These are phyloP conservation scores for Penicillium thymicola DNA, from an alignment of 2,329 filamentous ascomycete species.

Conservation along the genomic window DNA sequence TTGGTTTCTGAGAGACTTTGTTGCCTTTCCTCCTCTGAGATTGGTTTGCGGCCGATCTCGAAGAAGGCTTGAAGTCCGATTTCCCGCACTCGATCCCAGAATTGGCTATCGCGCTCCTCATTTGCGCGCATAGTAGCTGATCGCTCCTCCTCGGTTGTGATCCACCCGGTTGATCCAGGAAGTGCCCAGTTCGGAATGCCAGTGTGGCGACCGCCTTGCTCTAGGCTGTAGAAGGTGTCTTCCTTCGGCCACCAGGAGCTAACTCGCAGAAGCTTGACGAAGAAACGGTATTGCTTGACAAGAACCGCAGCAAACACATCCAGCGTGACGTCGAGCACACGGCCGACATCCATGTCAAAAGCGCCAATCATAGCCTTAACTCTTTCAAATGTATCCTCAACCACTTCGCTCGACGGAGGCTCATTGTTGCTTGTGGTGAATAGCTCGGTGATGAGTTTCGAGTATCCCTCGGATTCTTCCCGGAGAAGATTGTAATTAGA, in stretches of 20 bases:
- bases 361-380: slow-evolving; percentile 94
- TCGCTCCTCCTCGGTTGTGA: slow-evolving; percentile 66
- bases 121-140: slow-evolving; percentile 55
- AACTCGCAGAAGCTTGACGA: slow-evolving; percentile 83
- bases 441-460: slow-evolving; percentile 91
- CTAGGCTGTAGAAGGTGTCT: slow-evolving; percentile 47
- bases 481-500: slow-evolving; percentile 94
- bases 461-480: slow-evolving; percentile 95
- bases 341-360: slow-evolving; percentile 93
- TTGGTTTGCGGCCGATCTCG: slow-evolving; percentile 72
- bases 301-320: slow-evolving; percentile 93
- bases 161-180: slow-evolving; percentile 64
- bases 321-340: slow-evolving; percentile 88
- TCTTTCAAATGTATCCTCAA: slow-evolving; percentile 81
- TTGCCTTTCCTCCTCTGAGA: slow-evolving; percentile 58
- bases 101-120: slow-evolving; percentile 65
- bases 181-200: slow-evolving; percentile 84
- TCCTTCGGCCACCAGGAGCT: slow-evolving; percentile 95
- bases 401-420: slow-evolving; percentile 69
- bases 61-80: slow-evolving; percentile 82
- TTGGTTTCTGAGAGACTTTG: slow-evolving; percentile 44
- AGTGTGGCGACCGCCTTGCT: slow-evolving; percentile 40
- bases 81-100: slow-evolving; percentile 78
- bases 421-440: slow-evolving; percentile 81
- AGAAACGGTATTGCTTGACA: slow-evolving; percentile 90